Evolutionary conservation across 2,329 filamentous ascomycete species (phyloP), one percentile per base, ranked within the genome.

Genomic region (Cytospora chrysosperma): DNA sequence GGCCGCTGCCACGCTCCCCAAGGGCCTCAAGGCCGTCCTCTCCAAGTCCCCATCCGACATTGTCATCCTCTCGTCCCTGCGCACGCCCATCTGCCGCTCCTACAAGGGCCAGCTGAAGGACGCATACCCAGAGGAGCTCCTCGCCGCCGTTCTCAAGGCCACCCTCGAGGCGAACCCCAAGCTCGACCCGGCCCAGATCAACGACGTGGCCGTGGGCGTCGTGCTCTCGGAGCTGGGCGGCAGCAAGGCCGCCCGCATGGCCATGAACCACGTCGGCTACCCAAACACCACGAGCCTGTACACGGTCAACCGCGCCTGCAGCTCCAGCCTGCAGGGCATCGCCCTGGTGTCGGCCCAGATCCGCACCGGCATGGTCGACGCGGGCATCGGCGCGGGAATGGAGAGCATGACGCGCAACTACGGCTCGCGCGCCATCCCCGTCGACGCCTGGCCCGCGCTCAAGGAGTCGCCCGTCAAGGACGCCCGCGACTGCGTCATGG

Each of bases 371-470:
- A 84, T 85, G 69, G 89, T 94, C 58, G 84, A 88, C 66, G 81
- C 83, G 0, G 93, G 92, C 65, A 86, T 97, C 66, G 93, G 88
- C 12, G 93, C 91, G 2, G 93, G 93, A 32, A 97, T 96, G 91
- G 93, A 97, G 83, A 94, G 90, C 78, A 97, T 97, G 93, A 96
- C 92, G 67, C 80, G 89, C 68, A 97, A 97, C 78, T 97, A 97
- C 76, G 93, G 88, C 58, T 86, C 81, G 28, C 81, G 87, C 63
- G 93, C 93, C n/a, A 95, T 97, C 51, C 93, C 93, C 0, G 88
- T 87, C 0, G 85, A 92, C 67, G 77, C 92, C 13, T 97, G 92
- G 92, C 87, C 89, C 0, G 87, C 84, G 58, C 78, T 97, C 65
- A 85, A 80, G 70, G 83, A 89, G 1, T 87, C 83, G 4, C 76